Base-by-base conservation (phyloP, 371 early-diverging fungal species). In the Mortierella sp. region DNA sequence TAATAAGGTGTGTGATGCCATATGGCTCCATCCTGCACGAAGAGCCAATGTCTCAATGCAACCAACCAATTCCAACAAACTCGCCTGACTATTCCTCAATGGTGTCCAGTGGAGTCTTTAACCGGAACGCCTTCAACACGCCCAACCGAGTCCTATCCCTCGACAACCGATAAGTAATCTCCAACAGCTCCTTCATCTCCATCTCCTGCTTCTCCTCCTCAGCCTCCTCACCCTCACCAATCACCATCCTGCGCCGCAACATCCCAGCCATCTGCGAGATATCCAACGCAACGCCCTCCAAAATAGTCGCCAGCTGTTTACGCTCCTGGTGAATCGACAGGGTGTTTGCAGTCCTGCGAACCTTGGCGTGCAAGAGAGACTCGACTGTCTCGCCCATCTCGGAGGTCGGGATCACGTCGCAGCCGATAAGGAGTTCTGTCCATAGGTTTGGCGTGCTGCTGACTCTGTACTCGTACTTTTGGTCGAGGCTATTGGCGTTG, bases 61-160 rank as follows among this genome's bases (percentile, higher is more conserved):
- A 16, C 16, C 50, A 14, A 16, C 50, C 6, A 40, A 14, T 3
- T 16, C 50, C 50, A 50, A 54, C 54, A 5, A 54, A 6, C 54
- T 6, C n/a, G 6, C n/a, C 21, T 21, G 13, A 54, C 28, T 57
- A 13, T 10, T 57, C 67, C 2, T 67, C 67, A 37, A 24, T 67
- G 0, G 34, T 34, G 19, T 24, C 21, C 67, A 37, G 40, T 0
- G 67, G 2, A 4, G 21, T 21, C 40, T 21, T 40, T 21, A 37
- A 37, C 9, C 40, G 43, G 31, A 31, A 14, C 2, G 34, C 16
- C 11, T 40, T 37, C 24, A 37, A 40, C 8, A 40, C 19, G 5
- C 67, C 67, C 40, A 67, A 37, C 21, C 67, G 67, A 67, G 67
- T 67, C 24, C 67, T 34, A 9, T 67, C 67, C 43, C 67, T 67